Evolutionary conservation across 768 basidiomycete species (phyloP).

Genomic region (Rhizopogon rudus): DNA sequence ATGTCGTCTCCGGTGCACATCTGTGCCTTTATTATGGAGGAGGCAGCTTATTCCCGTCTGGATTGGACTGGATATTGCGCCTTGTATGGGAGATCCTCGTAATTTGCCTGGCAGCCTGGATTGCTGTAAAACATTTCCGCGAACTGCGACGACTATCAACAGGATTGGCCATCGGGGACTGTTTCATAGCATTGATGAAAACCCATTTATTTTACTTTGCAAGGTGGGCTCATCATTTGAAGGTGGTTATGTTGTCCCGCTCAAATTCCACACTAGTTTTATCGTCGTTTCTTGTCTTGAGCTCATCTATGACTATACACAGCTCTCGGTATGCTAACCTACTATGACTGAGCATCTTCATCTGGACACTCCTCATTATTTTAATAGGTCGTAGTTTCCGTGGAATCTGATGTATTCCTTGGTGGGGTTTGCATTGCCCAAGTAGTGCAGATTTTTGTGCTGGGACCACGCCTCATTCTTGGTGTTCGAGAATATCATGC

Average conservation of each 20-base stretch:
- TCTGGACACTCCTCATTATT: neutral
- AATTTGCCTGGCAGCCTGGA: neutral
- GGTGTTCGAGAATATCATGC: neutral
- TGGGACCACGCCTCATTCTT: neutral
- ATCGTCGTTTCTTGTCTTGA: neutral
- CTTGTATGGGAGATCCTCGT: neutral
- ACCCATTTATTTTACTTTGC: neutral
- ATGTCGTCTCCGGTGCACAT: neutral
- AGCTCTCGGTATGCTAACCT: neutral
- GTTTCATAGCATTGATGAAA: neutral
- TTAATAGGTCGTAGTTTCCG: neutral
- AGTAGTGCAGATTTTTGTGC: neutral
- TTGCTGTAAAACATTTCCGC: neutral
- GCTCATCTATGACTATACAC: neutral
- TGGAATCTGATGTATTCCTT: neutral
- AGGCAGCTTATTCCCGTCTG: neutral
- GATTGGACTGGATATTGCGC: neutral
- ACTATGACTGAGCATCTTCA: neutral
- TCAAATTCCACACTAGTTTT: neutral
- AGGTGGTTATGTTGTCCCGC: no score
- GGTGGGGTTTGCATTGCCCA: neutral
- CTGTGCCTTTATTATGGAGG: neutral
- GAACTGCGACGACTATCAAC: neutral
- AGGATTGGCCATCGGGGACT: neutral
- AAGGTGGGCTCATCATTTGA: neutral